Percentiles rank a stretch among this genome's conserved stretches.
Conservation (phyloP, 805 yeast genomes). For the Suhomyces vadensis region DNA sequence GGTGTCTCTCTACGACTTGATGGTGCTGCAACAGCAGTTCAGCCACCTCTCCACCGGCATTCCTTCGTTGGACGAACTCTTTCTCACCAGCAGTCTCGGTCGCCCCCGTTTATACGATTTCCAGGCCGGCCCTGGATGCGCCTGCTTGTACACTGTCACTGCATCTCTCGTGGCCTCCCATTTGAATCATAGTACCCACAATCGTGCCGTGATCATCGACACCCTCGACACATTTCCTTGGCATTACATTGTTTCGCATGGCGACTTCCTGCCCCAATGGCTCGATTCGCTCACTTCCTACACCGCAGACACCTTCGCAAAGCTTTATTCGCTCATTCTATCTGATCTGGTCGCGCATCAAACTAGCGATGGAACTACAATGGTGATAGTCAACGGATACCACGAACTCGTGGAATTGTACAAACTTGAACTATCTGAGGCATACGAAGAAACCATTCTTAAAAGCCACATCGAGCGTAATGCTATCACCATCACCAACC, state of each 20-base stretch:
- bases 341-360: conserved; percentile 10
- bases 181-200: conserved; percentile 15
- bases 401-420: conserved; percentile 40
- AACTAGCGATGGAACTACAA: conserved; percentile 11
- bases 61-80: conserved; percentile 28
- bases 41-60: conserved; percentile 29
- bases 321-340: conserved; percentile 23
- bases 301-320: conserved; percentile 28
- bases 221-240: conserved; percentile 33
- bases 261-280: conserved; percentile 24
- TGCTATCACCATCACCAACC: conserved; percentile 18
- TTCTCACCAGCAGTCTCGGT: conserved; percentile 16
- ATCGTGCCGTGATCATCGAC: conserved; percentile 31
- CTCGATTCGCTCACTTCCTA: conserved; percentile 16
- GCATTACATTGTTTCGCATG: conserved; percentile 21
- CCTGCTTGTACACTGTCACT: conserved; percentile 21
- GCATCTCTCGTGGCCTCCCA: conserved; percentile 31
- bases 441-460: conserved; percentile 35
- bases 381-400: conserved; percentile 31
- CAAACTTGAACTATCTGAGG: conserved; percentile 31
- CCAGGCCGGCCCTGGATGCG: conserved; percentile 38
- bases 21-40: conserved; percentile 27
- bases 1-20: conserved; percentile 35
- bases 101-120: conserved; percentile 34
- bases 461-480: conserved; percentile 33